Base-by-base conservation (phyloP, 139 green algal genomes). In the Cymbomonas tetramitiformis region DNA sequence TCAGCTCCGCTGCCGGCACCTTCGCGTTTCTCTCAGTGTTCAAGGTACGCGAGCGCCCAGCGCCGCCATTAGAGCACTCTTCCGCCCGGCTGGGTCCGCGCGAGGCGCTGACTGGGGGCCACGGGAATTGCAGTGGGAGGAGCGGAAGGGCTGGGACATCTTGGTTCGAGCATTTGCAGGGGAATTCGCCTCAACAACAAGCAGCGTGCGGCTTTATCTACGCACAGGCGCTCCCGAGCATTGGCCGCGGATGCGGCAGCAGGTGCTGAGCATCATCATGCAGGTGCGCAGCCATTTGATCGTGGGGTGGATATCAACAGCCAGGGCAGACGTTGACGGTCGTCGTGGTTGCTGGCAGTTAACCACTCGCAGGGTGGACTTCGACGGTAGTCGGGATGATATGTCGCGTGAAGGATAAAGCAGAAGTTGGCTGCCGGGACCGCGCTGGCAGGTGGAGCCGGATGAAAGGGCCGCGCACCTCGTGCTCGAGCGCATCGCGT, bases 51-150 rank as follows among this genome's bases (percentile, higher is more conserved):
- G n/a, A n/a, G n/a, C n/a, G n/a, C n/a, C n/a, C n/a, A n/a, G n/a
- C n/a, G n/a, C n/a, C n/a, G n/a, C n/a, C n/a, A n/a, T n/a, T n/a
- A n/a, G n/a, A n/a, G n/a, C n/a, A n/a, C n/a, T n/a, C n/a, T n/a
- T n/a, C n/a, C n/a, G n/a, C n/a, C n/a, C n/a, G n/a, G n/a, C n/a
- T n/a, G n/a, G n/a, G n/a, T n/a, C n/a, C n/a, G n/a, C n/a, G n/a
- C n/a, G n/a, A n/a, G n/a, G n/a, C n/a, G n/a, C n/a, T n/a, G n/a
- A n/a, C n/a, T n/a, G n/a, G n/a, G n/a, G n/a, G n/a, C n/a, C n/a
- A n/a, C n/a, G n/a, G n/a, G n/a, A n/a, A n/a, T 92, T 93, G 69
- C 86, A 93, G 51, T 84, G 77, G 77, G 77, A 84, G 58, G 21
- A 55, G 18, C 52, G 76, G 1, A 84, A 84, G 62, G 77, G 43